A percentile compares a stretch with the other conserved stretches of the same genome.
Evolutionary conservation across 1,284 basidiomycete genomes (phyloP).

Genomic region (Cystobasidium slooffiae): DNA sequence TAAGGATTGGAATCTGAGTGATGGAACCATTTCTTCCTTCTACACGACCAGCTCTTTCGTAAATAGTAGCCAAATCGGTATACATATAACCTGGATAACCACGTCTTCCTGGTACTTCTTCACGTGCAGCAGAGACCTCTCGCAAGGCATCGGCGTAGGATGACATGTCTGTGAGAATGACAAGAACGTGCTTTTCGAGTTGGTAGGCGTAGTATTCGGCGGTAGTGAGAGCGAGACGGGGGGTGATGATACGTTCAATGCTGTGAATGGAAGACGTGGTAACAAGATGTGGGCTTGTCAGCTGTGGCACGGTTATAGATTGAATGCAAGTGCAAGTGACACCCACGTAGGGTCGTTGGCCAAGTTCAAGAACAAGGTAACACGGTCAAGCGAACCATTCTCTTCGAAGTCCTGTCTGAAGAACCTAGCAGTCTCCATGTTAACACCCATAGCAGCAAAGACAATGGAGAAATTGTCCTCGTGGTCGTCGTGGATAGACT

Average conservation of each 20-base stretch:
- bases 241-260: conserved; percentile 99
- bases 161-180: conserved; percentile 99
- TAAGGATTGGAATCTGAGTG: conserved; percentile 98
- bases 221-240: conserved; percentile 94
- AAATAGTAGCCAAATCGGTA: conserved; percentile 90
- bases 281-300: neutral
- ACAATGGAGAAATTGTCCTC: conserved; percentile 99
- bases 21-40: conserved; percentile 98
- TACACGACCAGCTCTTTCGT: conserved; percentile 98
- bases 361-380: conserved; percentile 97
- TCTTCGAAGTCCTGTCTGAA: conserved; percentile 99
- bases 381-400: conserved; percentile 95
- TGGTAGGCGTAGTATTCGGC: conserved; percentile 99
- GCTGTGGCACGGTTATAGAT: too few species aligned
- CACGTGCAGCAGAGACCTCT: conserved; percentile 97
- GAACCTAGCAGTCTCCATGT: conserved; percentile 99
- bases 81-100: conserved; percentile 99
- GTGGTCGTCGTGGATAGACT: conserved; percentile 97
- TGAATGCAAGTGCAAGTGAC: neutral
- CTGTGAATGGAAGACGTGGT: conserved; percentile 43
- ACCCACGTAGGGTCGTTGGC: conserved; percentile 93
- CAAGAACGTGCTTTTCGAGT: conserved; percentile 98
- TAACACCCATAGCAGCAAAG: conserved; percentile 99
- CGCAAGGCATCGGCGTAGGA: conserved; percentile 97
- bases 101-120: conserved; percentile 98